phyloP scores from a whole-genome alignment of 2,329 filamentous ascomycete genomes.

The Chaetomium sp. region DNA sequence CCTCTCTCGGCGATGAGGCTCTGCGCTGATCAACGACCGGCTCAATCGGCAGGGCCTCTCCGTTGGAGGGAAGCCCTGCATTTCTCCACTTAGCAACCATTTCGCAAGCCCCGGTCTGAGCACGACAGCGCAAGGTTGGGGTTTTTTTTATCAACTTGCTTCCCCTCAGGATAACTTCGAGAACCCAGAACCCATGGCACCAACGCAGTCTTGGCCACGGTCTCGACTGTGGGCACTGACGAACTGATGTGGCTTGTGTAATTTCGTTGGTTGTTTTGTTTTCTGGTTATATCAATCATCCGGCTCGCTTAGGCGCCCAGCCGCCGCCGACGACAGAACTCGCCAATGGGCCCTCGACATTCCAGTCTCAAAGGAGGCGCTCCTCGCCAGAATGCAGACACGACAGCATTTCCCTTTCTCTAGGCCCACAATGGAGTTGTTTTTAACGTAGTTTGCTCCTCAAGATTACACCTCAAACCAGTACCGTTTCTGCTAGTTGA shows the following conservation, averaged over 20 bases:
- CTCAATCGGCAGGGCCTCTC: not conserved
- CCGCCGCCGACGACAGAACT: not conserved
- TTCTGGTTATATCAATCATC: conserved; percentile 3
- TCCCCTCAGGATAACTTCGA: not conserved
- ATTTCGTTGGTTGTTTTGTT: conserved; percentile 1
- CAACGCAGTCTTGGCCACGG: not conserved
- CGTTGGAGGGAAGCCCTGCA: not conserved
- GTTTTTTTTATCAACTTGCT: not conserved
- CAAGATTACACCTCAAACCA: not conserved
- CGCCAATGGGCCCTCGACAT: not conserved
- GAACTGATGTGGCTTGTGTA: not conserved
- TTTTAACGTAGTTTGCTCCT: not conserved
- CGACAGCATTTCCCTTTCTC: no score
- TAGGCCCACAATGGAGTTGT: not conserved
- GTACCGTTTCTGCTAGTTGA: not conserved
- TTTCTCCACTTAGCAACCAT: conserved; percentile 6
- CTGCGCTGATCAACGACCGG: conserved; percentile 23
- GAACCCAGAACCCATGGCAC: not conserved
- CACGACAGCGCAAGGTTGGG: not conserved
- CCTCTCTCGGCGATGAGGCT: conserved; percentile 23
- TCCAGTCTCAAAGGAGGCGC: no score
- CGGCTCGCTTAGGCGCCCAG: not conserved
- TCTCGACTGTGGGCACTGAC: not conserved
- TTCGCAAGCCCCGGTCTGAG: not conserved
- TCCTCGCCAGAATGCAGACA: no score